Percentiles rank a stretch among this genome's conserved stretches.
Evolutionary conservation across 176 grass and related monocot species (phyloP).

Genomic region (Cenchrus fungigraminus): DNA sequence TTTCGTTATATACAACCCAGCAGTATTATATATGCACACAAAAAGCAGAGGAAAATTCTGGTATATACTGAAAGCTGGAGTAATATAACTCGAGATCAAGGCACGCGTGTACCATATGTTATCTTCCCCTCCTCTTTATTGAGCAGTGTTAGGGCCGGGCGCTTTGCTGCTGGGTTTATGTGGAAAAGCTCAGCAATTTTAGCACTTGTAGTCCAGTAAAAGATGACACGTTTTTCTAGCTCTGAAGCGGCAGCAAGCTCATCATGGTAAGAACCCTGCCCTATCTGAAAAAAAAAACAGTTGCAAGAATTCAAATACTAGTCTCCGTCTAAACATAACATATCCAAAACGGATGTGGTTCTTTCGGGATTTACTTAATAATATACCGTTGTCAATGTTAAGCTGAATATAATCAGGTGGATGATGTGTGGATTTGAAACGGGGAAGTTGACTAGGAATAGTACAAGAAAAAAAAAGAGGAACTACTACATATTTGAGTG

Average conservation of each 20-base stretch:
- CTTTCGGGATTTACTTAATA: too few relatives aligned
- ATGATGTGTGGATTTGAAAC: too few relatives aligned
- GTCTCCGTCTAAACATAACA: too few relatives aligned
- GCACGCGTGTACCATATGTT: conserved; percentile 43
- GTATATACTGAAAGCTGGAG: background rate
- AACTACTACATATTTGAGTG: too few relatives aligned
- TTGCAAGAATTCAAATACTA: too few relatives aligned
- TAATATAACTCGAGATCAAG: background rate
- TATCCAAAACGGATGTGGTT: too few relatives aligned
- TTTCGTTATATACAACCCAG: background rate
- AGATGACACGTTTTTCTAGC: conserved; percentile 61
- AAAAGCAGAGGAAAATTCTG: background rate
- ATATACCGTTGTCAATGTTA: too few relatives aligned
- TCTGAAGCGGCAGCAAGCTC: conserved; percentile 63
- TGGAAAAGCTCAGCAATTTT: conserved; percentile 66
- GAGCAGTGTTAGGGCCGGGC: conserved; percentile 55
- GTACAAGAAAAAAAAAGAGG: too few relatives aligned
- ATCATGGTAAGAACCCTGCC: conserved; percentile 54
- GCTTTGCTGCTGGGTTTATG: conserved; percentile 51
- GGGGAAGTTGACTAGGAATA: too few relatives aligned
- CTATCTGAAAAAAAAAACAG: too few relatives aligned
- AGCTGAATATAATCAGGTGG: too few relatives aligned
- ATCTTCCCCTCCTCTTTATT: conserved; percentile 51
- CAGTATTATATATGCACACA: background rate
- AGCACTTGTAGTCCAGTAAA: conserved; percentile 57